A percentile compares a stretch with the other conserved stretches of the same genome.
These are phyloP conservation scores for Penstemon davidsonii DNA, from an alignment of 257 asterid genomes.

Conservation along the genomic window DNA sequence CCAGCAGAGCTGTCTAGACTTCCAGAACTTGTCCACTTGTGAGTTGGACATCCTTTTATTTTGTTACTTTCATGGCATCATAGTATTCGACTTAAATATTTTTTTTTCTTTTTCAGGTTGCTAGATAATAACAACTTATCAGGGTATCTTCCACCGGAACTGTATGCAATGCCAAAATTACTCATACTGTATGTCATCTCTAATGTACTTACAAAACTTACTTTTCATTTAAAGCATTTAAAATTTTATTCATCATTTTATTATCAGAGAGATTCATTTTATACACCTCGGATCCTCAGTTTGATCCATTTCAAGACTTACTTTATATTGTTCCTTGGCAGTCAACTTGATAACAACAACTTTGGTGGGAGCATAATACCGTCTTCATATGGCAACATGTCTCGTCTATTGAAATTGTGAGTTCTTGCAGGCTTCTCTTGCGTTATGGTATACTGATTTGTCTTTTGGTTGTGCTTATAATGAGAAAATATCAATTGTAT, in stretches of 20 bases:
- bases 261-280: no score
- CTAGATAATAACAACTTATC: constrained; percentile 94
- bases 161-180: constrained; percentile 60
- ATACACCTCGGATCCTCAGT: no score
- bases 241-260: no score
- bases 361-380: constrained; percentile 70
- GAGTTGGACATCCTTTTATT: constrained; percentile 41
- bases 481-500: neutral
- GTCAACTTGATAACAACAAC: constrained; percentile 90
- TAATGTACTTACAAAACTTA: no score
- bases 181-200: constrained; percentile 63
- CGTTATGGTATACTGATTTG: constrained; percentile 4
- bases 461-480: constrained; percentile 10
- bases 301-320: constrained; percentile 6
- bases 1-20: constrained; percentile 79
- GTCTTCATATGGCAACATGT: constrained; percentile 67
- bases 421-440: constrained; percentile 31
- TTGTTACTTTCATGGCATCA: constrained; percentile 5
- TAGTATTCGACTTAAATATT: constrained; percentile 22
- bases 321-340: constrained; percentile 37
- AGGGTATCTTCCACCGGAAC: constrained; percentile 84
- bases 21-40: constrained; percentile 89
- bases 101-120: constrained; percentile 56
- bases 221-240: no score
- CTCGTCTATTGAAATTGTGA: constrained; percentile 74